Evolutionary conservation across 1,284 basidiomycete genomes (phyloP).

Genomic region (Ustilago vetiveriae): DNA sequence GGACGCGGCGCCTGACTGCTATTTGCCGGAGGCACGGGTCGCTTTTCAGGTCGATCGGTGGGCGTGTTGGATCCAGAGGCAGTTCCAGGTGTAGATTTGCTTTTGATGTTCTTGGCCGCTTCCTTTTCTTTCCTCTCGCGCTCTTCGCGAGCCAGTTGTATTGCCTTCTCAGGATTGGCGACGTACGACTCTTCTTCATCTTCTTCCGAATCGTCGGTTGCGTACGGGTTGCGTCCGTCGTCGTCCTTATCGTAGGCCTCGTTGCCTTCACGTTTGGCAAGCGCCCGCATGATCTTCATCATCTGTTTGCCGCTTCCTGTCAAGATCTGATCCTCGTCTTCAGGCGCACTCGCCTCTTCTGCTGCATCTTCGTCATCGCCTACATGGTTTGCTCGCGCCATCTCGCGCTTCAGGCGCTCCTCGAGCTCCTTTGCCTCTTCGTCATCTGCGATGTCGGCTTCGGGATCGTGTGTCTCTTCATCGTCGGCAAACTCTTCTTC

Average conservation of each 20-base stretch:
- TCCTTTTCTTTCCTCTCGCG: slow-evolving; percentile 52
- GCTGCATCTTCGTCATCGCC: slow-evolving; percentile 52
- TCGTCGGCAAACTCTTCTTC: slow-evolving; percentile 66
- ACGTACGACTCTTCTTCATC: slow-evolving; percentile 62
- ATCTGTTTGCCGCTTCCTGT: slow-evolving; percentile 65
- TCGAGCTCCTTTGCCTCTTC: slow-evolving; percentile 63
- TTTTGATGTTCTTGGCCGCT: slow-evolving; percentile 44
- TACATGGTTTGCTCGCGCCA: slow-evolving; percentile 61
- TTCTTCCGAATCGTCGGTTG: slow-evolving; percentile 61
- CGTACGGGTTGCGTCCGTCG: slow-evolving; percentile 63
- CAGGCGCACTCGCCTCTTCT: slow-evolving; percentile 41
- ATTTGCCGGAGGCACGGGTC: slow-evolving; percentile 14
- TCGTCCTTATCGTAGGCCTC: slow-evolving; percentile 65
- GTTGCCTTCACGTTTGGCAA: slow-evolving; percentile 60
- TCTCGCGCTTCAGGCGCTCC: slow-evolving; percentile 64
- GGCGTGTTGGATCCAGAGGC: slow-evolving; percentile 44
- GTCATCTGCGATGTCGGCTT: slow-evolving; percentile 55
- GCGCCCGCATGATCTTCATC: slow-evolving; percentile 66
- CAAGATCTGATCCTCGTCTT: slow-evolving; percentile 57
- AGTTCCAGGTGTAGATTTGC: slow-evolving; percentile 18
- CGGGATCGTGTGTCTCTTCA: slow-evolving; percentile 54
- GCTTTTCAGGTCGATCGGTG: slow-evolving; percentile 38
- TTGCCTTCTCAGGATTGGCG: slow-evolving; percentile 64
- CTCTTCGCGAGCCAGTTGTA: slow-evolving; percentile 63
- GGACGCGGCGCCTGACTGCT: slow-evolving; percentile 30